phyloP scores from a whole-genome alignment of 2,329 filamentous ascomycete species.

The Exophiala oligosperma region DNA sequence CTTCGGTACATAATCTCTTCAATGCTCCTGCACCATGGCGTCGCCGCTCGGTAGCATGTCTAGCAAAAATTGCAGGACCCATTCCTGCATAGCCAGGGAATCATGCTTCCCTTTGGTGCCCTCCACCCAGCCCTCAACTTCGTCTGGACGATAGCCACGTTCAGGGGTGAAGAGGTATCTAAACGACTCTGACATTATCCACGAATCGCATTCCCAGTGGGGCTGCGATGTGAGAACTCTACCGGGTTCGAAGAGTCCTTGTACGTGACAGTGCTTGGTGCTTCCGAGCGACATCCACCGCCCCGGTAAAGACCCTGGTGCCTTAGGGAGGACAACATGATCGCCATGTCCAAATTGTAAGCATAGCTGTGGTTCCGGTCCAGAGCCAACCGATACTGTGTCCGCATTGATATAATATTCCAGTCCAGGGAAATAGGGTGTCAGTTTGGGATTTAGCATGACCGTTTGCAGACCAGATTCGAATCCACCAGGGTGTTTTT shows the following conservation, averaged over 20 bases:
- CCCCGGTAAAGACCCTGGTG: not conserved
- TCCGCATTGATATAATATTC: not conserved
- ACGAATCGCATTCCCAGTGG: conserved; percentile 1
- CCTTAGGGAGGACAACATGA: not conserved
- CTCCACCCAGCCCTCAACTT: not conserved
- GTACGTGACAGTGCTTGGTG: conserved; percentile 1
- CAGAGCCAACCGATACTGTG: not conserved
- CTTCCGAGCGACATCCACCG: not conserved
- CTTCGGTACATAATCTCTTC: not conserved
- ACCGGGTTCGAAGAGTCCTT: not conserved
- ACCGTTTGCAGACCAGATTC: conserved; percentile 1
- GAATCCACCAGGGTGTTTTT: conserved; percentile 1
- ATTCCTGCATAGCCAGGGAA: not conserved
- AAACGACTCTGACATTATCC: not conserved
- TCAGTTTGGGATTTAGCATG: not conserved
- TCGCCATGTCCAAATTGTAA: not conserved
- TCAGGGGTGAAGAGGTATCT: not conserved
- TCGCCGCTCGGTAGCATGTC: not conserved
- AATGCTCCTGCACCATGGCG: not conserved
- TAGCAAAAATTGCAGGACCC: conserved; percentile 1
- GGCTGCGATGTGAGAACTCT: not conserved
- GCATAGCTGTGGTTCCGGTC: not conserved
- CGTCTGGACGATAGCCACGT: not conserved
- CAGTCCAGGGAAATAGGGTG: not conserved
- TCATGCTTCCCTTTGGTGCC: not conserved